A percentile compares a stretch with the other conserved stretches of the same genome.
phyloP scores from a whole-genome alignment of 1,284 basidiomycete genomes.

The Nidula niveotomentosa region DNA sequence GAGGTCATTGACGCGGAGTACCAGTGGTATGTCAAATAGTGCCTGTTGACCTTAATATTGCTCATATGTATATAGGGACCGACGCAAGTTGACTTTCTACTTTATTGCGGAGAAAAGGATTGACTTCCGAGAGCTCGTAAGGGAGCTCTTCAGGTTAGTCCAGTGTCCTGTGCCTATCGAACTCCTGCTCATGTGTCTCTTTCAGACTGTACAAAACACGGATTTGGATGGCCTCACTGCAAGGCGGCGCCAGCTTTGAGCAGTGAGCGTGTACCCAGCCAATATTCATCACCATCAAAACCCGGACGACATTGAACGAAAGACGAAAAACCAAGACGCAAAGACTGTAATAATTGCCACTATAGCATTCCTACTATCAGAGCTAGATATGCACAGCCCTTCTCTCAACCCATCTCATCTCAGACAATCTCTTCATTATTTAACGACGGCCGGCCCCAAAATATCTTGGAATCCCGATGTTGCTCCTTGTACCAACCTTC shows the following conservation, averaged over 20 bases:
- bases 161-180: not conserved
- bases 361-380: constrained; percentile 5
- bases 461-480: constrained; percentile 1
- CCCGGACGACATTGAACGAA: not conserved
- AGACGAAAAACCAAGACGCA: not conserved
- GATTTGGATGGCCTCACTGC: constrained; percentile 77
- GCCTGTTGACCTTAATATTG: not conserved
- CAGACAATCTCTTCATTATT: not conserved
- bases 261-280: constrained; percentile 20
- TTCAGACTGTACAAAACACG: constrained; percentile 73
- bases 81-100: constrained; percentile 97
- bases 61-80: constrained; percentile 67
- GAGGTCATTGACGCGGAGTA: constrained; percentile 98
- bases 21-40: constrained; percentile 72
- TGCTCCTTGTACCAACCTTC: not conserved
- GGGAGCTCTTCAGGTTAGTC: constrained; percentile 82
- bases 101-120: constrained; percentile 95
- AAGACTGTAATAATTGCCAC: constrained; percentile 5
- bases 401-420: not conserved
- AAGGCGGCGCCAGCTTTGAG: constrained; percentile 34
- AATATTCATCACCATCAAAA: not conserved
- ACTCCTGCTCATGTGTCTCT: not conserved
- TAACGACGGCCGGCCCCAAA: not conserved
- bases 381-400: constrained; percentile 16
- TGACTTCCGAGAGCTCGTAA: constrained; percentile 95